phyloP scores from a whole-genome alignment of 1,284 basidiomycete genomes.

The Leccinum fuscescens region DNA sequence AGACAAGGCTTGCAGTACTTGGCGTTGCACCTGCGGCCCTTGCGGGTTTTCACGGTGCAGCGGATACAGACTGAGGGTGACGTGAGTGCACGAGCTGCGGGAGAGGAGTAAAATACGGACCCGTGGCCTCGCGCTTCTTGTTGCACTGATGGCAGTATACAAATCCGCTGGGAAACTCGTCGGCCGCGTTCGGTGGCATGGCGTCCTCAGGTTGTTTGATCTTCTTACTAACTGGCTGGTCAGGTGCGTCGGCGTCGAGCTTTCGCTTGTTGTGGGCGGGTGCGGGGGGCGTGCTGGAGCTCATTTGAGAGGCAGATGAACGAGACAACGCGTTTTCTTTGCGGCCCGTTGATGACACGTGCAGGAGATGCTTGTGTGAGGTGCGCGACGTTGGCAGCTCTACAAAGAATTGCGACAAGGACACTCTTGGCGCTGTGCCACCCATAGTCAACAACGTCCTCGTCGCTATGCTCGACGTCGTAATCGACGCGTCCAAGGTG shows the following conservation, averaged over 20 bases:
- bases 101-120: slow-evolving; percentile 35
- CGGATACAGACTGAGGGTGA: slow-evolving; percentile 41
- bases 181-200: slow-evolving; percentile 13
- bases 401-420: slow-evolving; percentile 51
- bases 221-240: slow-evolving; percentile 35
- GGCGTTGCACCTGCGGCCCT: slow-evolving; percentile 45
- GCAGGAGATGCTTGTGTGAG: slow-evolving; percentile 25
- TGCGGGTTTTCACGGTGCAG: slow-evolving; percentile 45
- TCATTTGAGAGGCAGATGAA: slow-evolving; percentile 34
- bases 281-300: slow-evolving; percentile 27
- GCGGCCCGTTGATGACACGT: slow-evolving; percentile 36
- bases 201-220: slow-evolving; percentile 21
- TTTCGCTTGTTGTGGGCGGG: slow-evolving; percentile 43
- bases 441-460: slow-evolving; percentile 18
- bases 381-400: slow-evolving; percentile 49
- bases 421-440: slow-evolving; percentile 27
- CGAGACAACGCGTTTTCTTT: slow-evolving; percentile 60
- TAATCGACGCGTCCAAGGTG: slow-evolving; percentile 21
- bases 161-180: slow-evolving; percentile 37
- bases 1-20: slow-evolving; percentile 67
- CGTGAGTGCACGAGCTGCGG: slow-evolving; percentile 9
- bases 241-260: slow-evolving; percentile 22
- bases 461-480: neutral
- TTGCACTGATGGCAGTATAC: slow-evolving; percentile 72
- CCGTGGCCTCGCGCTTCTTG: slow-evolving; percentile 50